Percentiles rank a stretch among this genome's conserved stretches.
Conservation (phyloP, 305 asterid species). For the Fraxinus albicans region DNA sequence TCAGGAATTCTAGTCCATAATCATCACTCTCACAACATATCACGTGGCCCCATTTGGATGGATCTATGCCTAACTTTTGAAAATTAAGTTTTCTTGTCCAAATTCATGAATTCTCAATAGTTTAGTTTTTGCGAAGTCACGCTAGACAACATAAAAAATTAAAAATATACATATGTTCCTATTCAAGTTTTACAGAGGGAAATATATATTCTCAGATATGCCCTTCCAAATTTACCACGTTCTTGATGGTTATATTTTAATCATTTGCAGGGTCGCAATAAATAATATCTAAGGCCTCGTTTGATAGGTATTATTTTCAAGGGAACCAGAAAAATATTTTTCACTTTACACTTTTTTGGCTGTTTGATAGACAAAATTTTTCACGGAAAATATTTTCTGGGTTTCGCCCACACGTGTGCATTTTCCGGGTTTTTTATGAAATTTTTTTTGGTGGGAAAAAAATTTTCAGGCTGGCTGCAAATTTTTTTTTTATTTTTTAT, state of each 20-base stretch:
- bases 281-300: too few relatives aligned
- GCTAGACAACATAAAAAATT: neutral
- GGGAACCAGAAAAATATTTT: too few relatives aligned
- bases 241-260: neutral
- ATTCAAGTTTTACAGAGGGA: neutral
- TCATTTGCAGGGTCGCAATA: neutral
- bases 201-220: neutral
- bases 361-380: too few relatives aligned
- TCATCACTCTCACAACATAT: neutral
- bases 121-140: neutral
- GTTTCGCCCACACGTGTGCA: too few relatives aligned
- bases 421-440: too few relatives aligned
- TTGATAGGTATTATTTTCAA: too few relatives aligned
- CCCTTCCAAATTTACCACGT: neutral
- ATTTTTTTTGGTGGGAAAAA: too few relatives aligned
- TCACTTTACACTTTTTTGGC: too few relatives aligned
- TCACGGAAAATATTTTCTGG: too few relatives aligned
- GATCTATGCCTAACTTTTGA: neutral
- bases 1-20: neutral
- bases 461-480: too few relatives aligned
- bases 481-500: too few relatives aligned
- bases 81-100: neutral
- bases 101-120: neutral
- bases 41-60: neutral
- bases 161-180: too few relatives aligned